Evolutionary conservation across 345 rosid genomes (phyloP).

Genomic region (Salix viminalis): DNA sequence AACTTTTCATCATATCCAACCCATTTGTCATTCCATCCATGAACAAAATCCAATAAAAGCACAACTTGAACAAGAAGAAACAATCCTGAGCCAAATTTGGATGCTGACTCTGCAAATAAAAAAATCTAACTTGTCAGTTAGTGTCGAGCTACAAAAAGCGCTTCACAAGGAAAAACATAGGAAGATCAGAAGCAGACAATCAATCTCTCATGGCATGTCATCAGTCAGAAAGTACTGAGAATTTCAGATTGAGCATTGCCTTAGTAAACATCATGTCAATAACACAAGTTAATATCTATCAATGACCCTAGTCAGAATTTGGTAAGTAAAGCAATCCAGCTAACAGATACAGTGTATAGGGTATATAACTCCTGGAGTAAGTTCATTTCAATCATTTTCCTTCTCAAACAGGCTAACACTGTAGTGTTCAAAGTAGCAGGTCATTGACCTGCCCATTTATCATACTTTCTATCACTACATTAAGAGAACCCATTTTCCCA

Average conservation of each 20-base stretch:
- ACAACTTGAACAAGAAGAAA: slow-evolving; percentile 98
- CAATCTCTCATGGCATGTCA: neutral
- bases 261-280: neutral
- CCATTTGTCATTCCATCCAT: slow-evolving; percentile 99
- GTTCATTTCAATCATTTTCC: neutral
- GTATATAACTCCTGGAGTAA: neutral
- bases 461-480: neutral
- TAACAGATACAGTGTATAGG: neutral
- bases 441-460: neutral
- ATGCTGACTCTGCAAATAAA: slow-evolving; percentile 57
- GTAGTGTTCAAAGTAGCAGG: neutral
- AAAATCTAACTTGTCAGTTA: slow-evolving; percentile 1
- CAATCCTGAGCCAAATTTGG: slow-evolving; percentile 95
- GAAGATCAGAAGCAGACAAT: neutral
- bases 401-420: neutral
- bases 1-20: slow-evolving; percentile 94
- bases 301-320: neutral
- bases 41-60: slow-evolving; percentile 96
- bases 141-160: neutral
- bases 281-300: neutral
- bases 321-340: neutral
- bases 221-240: neutral
- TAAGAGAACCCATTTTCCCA: neutral
- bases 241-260: neutral
- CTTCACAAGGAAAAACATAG: neutral